A percentile compares a stretch with the other conserved stretches of the same genome.
Conservation (phyloP, 2,329 filamentous ascomycete species). For the Stagonosporopsis vannaccii region DNA sequence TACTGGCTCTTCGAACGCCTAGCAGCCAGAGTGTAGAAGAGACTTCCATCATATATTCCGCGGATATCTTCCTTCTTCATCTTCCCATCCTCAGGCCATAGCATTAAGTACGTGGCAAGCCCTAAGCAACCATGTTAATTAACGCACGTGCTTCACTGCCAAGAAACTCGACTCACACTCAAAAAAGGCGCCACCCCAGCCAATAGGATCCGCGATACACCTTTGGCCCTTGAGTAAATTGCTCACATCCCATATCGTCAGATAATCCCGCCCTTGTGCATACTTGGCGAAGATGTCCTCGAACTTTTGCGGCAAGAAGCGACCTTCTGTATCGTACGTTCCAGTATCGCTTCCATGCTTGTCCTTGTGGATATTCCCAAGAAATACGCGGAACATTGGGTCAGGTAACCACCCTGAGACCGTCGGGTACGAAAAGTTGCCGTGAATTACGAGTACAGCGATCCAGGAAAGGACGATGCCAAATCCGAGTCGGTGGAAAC, state of each 20-base stretch:
- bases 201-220: slow-evolving; percentile 52
- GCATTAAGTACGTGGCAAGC: slow-evolving; percentile 60
- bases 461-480: too few relatives aligned
- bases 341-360: slow-evolving; percentile 52
- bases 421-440: too few relatives aligned
- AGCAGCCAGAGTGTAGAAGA: too few relatives aligned
- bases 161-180: slow-evolving; percentile 43
- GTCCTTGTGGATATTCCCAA: too few relatives aligned
- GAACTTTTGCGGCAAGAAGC: slow-evolving; percentile 55
- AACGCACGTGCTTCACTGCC: neutral
- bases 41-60: too few relatives aligned
- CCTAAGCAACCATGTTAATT: neutral
- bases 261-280: slow-evolving; percentile 46
- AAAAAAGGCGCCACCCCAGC: slow-evolving; percentile 54
- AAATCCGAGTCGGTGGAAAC: too few relatives aligned
- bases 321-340: slow-evolving; percentile 55
- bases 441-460: too few relatives aligned
- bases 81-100: slow-evolving; percentile 63
- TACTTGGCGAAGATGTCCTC: slow-evolving; percentile 59
- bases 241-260: slow-evolving; percentile 52
- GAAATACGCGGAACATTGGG: too few relatives aligned
- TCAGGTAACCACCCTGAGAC: too few relatives aligned
- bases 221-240: slow-evolving; percentile 52
- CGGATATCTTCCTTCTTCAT: slow-evolving; percentile 65
- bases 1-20: too few relatives aligned